Base-by-base conservation (phyloP, 345 rosid species). In the Hibiscus tridactylites region DNA sequence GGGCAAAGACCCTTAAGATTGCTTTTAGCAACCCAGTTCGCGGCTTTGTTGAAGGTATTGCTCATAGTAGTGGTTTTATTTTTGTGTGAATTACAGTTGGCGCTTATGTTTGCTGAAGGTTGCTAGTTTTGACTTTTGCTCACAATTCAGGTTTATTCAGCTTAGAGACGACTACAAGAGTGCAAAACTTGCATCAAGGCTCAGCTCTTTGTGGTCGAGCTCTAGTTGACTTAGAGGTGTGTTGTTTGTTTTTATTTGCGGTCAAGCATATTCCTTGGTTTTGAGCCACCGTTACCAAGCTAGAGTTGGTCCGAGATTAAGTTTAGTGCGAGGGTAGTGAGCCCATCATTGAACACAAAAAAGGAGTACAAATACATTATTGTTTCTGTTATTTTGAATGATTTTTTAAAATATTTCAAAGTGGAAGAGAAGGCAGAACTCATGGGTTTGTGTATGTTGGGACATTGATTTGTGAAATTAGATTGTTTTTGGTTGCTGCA, bases 161-260 rank as follows among this genome's bases (percentile, higher is more conserved):
- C 92, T 95, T 52, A 82, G 99, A 71, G 99, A 95, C 71, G 99
- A 95, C 78, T 92, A 88, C 78, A 95, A 92, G 82, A 89, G 94
- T 71, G 94, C 96, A 37, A 95, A 89, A 81, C 92, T 95, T 35
- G 96, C 97, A 35, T 63, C 94, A n/a, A 87, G 63, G 76, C 94
- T 95, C 65, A 83, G 91, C 86, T 83, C 92, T 15, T 73, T 95
- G 33, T 90, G 87, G 53, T 49, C 53, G 52, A 47, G 52, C 90
- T 77, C 96, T 71, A 57, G 64, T 35, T 53, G 61, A 69, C 29
- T 8, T 50, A 50, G 47, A 53, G 42, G 47, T 19, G 53, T 28
- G 49, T 17, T n/a, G 52, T 33, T 47, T 29, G 35, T 50, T 50
- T 50, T 19, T 50, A 3, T 13, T 13, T 66, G 35, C 8, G 12